Conservation (phyloP, 2,329 filamentous ascomycete genomes). For the Trichoderma hamatum region DNA sequence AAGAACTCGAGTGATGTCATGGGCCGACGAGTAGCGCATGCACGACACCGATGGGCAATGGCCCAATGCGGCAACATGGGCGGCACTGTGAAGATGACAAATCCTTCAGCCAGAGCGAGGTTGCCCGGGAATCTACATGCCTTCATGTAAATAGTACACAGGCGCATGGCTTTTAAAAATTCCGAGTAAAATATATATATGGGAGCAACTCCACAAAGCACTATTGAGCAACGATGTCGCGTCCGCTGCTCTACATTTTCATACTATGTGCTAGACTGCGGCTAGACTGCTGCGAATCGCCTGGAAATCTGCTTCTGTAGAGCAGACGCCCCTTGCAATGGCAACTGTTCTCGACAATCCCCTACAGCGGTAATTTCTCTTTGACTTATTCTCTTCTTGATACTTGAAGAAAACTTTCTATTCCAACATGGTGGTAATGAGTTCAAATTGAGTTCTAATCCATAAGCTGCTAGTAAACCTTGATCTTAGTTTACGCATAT, state of each 20-base stretch:
- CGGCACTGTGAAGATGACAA: background rate
- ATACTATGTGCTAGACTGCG: background rate
- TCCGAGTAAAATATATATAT: background rate
- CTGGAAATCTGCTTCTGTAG: background rate
- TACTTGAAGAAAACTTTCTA: background rate
- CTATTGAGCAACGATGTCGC: too few species aligned
- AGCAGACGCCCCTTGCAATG: background rate
- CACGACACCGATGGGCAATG: background rate
- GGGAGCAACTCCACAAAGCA: background rate
- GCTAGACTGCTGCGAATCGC: background rate
- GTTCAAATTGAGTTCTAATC: too few species aligned
- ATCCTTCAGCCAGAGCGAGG: background rate
- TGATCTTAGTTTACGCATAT: background rate
- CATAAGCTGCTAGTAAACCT: background rate
- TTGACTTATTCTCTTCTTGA: background rate
- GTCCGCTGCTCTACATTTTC: background rate
- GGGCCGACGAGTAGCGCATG: background rate
- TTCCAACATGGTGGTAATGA: too few species aligned
- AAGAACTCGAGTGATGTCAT: background rate
- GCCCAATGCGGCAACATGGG: background rate
- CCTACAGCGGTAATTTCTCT: background rate
- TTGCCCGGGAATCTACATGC: too few species aligned
- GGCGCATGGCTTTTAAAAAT: too few species aligned
- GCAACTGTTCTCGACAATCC: too few species aligned
- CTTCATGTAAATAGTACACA: background rate